Percentiles rank a stretch among this genome's conserved stretches.
phyloP scores from a whole-genome alignment of 441 rosid genomes.

The Adansonia rubrostipa region DNA sequence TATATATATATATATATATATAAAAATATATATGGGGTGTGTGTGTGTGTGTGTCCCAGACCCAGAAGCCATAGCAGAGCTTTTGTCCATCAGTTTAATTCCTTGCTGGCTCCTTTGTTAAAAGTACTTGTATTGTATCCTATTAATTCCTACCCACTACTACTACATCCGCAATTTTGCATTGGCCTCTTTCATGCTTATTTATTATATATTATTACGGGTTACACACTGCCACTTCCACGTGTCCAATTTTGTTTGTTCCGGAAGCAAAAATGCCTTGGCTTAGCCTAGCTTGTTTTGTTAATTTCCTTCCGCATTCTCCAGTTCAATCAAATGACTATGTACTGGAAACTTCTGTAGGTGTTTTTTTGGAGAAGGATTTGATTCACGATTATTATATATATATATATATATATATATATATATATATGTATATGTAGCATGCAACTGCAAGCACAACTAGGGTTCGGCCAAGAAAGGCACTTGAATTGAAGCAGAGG shows the following conservation, averaged over 20 bases:
- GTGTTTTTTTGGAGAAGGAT: neutral
- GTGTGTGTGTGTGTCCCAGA: no score
- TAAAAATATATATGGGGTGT: no score
- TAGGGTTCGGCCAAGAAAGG: no score
- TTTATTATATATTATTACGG: neutral
- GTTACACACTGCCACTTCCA: slow-evolving; percentile 10
- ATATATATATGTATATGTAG: no score
- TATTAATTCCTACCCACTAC: slow-evolving; percentile 2
- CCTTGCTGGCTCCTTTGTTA: slow-evolving; percentile 9
- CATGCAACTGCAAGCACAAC: no score
- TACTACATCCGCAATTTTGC: slow-evolving; percentile 4
- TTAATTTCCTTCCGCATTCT: neutral
- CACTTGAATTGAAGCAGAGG: no score
- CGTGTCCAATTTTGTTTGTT: neutral
- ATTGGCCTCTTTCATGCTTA: slow-evolving; percentile 22
- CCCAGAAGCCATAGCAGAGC: neutral
- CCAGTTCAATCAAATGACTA: slow-evolving; percentile 17
- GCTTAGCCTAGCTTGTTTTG: neutral
- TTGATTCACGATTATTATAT: neutral
- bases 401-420: no score
- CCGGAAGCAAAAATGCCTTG: slow-evolving; percentile 1
- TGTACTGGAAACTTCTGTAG: slow-evolving; percentile 21
- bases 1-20: no score
- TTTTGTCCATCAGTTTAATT: slow-evolving; percentile 13
- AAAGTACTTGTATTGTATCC: neutral